These are phyloP conservation scores for Annona cherimola DNA, from an alignment of 164 flowering plant genomes.

Conservation along the genomic window DNA sequence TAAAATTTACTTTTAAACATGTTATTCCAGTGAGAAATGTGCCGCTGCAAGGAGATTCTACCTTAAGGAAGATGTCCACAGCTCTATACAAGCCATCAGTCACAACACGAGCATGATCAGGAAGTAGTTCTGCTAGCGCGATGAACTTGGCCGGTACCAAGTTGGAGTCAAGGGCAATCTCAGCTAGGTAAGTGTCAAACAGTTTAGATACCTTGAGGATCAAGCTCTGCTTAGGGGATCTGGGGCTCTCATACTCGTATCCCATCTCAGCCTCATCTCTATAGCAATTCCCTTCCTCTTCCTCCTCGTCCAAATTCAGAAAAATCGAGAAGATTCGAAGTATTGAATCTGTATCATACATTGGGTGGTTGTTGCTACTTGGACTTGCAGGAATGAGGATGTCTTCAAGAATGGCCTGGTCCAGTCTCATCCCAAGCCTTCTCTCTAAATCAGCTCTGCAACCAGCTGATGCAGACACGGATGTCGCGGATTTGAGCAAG, in stretches of 20 bases:
- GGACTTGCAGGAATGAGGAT: constrained; percentile 71
- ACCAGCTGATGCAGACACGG: constrained; percentile 53
- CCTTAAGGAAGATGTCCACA: constrained; percentile 91
- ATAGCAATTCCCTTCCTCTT: constrained; percentile 54
- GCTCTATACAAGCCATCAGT: constrained; percentile 90
- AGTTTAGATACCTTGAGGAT: constrained; percentile 82
- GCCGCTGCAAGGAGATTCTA: constrained; percentile 13
- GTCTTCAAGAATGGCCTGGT: constrained; percentile 97
- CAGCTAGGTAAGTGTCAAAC: constrained; percentile 82
- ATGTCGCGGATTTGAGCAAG: constrained; percentile 62
- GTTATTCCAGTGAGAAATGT: too few species aligned
- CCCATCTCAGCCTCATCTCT: constrained; percentile 67
- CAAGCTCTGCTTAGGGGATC: constrained; percentile 87
- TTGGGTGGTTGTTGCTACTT: constrained; percentile 45
- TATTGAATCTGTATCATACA: constrained; percentile 74
- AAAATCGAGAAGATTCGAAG: constrained; percentile 82
- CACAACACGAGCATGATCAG: constrained; percentile 82
- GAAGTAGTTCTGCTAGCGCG: constrained; percentile 80
- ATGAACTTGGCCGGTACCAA: constrained; percentile 65
- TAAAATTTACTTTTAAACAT: too few species aligned
- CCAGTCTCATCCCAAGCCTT: constrained; percentile 84
- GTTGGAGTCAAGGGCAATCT: constrained; percentile 78
- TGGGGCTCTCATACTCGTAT: constrained; percentile 75
- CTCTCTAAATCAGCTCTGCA: constrained; percentile 85
- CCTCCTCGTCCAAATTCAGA: constrained; percentile 82